Percentiles rank a stretch among this genome's conserved stretches.
Evolutionary conservation across 345 rosid genomes (phyloP).

Genomic region (Gossypium stocksii): DNA sequence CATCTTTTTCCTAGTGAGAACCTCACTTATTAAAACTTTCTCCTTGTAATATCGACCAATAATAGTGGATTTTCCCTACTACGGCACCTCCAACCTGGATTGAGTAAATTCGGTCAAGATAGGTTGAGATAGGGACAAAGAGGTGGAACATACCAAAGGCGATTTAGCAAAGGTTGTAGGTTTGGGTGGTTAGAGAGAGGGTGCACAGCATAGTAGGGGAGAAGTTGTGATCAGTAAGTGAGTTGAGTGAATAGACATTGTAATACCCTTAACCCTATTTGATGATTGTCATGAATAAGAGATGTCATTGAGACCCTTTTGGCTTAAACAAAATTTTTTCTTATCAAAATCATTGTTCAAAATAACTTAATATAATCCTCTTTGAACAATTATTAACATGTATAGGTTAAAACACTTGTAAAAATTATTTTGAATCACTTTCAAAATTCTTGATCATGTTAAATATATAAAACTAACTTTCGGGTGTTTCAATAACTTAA

Average conservation of each 20-base stretch:
- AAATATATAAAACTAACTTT: too few relatives aligned
- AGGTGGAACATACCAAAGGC: slow-evolving; percentile 49
- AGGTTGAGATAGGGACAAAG: slow-evolving; percentile 39
- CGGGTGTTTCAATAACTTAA: too few relatives aligned
- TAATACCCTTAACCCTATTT: too few relatives aligned
- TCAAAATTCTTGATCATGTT: too few relatives aligned
- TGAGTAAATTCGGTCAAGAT: slow-evolving; percentile 28
- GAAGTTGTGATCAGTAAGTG: slow-evolving; percentile 24
- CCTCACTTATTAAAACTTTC: slow-evolving; percentile 62
- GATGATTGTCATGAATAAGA: too few relatives aligned
- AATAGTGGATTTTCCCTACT: slow-evolving; percentile 42
- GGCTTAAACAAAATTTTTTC: too few relatives aligned
- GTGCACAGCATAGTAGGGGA: slow-evolving; percentile 39
- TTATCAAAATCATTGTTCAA: too few relatives aligned
- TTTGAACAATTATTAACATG: too few relatives aligned
- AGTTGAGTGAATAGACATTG: background rate
- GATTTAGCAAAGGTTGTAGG: slow-evolving; percentile 5
- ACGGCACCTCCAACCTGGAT: slow-evolving; percentile 30
- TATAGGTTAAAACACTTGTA: too few relatives aligned
- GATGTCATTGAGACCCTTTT: too few relatives aligned
- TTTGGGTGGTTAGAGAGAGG: slow-evolving; percentile 29
- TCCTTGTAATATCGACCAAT: slow-evolving; percentile 59
- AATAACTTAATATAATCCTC: too few relatives aligned
- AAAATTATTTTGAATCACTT: too few relatives aligned
- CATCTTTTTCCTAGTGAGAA: slow-evolving; percentile 84